Conservation (phyloP, 257 asterid species). For the Verbascum thapsus region DNA sequence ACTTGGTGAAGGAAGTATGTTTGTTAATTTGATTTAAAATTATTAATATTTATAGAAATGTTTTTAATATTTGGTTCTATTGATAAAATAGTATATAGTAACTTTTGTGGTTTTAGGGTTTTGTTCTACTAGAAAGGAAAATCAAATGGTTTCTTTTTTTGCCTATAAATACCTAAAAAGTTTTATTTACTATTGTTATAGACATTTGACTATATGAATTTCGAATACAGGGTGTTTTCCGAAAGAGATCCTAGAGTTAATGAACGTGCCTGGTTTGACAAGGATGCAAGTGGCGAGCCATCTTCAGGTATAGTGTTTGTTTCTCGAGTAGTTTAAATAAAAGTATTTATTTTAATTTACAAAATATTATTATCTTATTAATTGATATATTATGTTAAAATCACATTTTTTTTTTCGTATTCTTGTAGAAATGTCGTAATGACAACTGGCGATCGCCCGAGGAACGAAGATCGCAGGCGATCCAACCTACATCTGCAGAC, state of each 20-base stretch:
- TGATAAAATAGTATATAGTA: too few relatives aligned
- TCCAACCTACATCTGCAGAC: not conserved
- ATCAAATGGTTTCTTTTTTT: too few relatives aligned
- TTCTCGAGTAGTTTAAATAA: not conserved
- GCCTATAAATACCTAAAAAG: too few relatives aligned
- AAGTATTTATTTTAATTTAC: too few relatives aligned
- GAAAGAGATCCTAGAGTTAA: slow-evolving; percentile 40
- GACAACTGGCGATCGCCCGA: slow-evolving; percentile 49
- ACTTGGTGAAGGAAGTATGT: slow-evolving; percentile 57
- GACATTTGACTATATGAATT: not conserved
- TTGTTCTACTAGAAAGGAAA: too few relatives aligned
- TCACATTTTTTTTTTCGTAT: not conserved
- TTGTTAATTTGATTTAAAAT: too few relatives aligned
- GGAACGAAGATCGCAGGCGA: slow-evolving; percentile 3
- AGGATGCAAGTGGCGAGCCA: slow-evolving; percentile 66
- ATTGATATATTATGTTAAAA: too few relatives aligned
- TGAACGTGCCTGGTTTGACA: slow-evolving; percentile 51
- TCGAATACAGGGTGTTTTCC: slow-evolving; percentile 45
- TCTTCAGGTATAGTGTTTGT: slow-evolving; percentile 53
- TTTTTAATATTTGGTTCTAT: too few relatives aligned
- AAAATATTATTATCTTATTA: too few relatives aligned
- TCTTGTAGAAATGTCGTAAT: slow-evolving; percentile 48
- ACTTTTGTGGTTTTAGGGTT: too few relatives aligned
- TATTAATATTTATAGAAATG: too few relatives aligned
- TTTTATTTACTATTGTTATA: not conserved